A percentile compares a stretch with the other conserved stretches of the same genome.
Evolutionary conservation across 306 rosid species (phyloP).

Genomic region (Mimosa bimucronata): DNA sequence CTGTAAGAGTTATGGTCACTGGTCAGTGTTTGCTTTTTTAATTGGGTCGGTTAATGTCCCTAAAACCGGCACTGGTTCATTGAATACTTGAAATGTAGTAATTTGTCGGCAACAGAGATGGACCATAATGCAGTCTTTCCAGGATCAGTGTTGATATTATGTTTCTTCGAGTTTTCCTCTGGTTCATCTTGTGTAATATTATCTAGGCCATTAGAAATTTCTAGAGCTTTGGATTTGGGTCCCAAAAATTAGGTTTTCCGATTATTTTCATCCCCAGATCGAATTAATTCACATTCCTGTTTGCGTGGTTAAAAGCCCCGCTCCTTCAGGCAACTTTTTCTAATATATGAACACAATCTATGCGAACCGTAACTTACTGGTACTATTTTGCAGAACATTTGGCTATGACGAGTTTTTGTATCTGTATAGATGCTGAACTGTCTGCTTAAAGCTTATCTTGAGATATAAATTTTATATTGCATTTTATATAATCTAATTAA

Average conservation of each 20-base stretch:
- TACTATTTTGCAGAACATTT: not conserved
- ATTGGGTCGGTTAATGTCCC: not conserved
- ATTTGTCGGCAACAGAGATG: not conserved
- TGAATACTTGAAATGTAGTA: not conserved
- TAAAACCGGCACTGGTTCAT: not conserved
- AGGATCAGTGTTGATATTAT: slow-evolving; percentile 7
- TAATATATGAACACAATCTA: not conserved
- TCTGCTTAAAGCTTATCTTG: not conserved
- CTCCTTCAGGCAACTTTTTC: not conserved
- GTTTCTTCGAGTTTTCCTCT: slow-evolving; percentile 8
- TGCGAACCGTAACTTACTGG: not conserved
- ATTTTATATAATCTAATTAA: not conserved
- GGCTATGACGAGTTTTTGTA: not conserved
- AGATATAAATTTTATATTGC: not conserved
- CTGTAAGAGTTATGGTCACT: not conserved
- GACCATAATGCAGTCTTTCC: slow-evolving; percentile 5
- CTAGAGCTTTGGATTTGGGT: not conserved
- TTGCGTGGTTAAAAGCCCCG: not conserved
- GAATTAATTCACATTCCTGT: slow-evolving; percentile 1
- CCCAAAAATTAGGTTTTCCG: slow-evolving; percentile 1
- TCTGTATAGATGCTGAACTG: not conserved
- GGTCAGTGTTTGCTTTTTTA: not conserved
- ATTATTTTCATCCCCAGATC: not conserved
- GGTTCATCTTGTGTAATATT: not conserved
- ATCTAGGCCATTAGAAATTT: not conserved